Conservation (phyloP, 305 asterid genomes). For the Solanum hybrid region DNA sequence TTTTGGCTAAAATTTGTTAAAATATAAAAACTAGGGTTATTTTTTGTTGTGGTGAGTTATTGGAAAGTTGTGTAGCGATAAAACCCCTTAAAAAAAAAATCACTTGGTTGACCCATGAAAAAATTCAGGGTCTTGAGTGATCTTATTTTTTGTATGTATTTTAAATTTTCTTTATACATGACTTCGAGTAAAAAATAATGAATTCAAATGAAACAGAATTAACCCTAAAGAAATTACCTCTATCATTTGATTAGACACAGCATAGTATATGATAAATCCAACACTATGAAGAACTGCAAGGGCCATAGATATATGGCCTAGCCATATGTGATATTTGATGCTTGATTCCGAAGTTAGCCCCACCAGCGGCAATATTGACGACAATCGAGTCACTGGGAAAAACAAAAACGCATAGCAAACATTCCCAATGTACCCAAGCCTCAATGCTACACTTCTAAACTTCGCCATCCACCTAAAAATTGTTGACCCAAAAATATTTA, state of each 20-base stretch:
- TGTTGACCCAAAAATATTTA: background rate
- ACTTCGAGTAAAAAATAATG: background rate
- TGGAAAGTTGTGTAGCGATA: background rate
- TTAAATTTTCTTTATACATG: background rate
- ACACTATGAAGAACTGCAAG: conserved; percentile 30
- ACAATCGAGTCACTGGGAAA: conserved; percentile 33
- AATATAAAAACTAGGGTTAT: background rate
- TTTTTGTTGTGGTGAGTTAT: background rate
- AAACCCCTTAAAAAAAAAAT: background rate
- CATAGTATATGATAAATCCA: conserved; percentile 32
- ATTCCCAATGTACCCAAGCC: conserved; percentile 54
- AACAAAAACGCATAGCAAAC: conserved; percentile 41
- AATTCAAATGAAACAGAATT: background rate
- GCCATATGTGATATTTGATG: conserved; percentile 45
- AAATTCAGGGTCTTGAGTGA: background rate
- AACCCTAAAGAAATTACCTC: conserved; percentile 11
- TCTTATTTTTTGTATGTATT: background rate
- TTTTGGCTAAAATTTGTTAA: background rate
- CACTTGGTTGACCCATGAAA: background rate
- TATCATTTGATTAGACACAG: conserved; percentile 24
- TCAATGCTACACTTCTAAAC: conserved; percentile 45
- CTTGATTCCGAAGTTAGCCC: conserved; percentile 43
- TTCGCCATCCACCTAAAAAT: conserved; percentile 41
- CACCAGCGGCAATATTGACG: conserved; percentile 31
- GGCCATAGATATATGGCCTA: conserved; percentile 27